These are phyloP conservation scores for Pichia membranifaciens DNA, from an alignment of 805 yeast genomes.

Conservation along the genomic window DNA sequence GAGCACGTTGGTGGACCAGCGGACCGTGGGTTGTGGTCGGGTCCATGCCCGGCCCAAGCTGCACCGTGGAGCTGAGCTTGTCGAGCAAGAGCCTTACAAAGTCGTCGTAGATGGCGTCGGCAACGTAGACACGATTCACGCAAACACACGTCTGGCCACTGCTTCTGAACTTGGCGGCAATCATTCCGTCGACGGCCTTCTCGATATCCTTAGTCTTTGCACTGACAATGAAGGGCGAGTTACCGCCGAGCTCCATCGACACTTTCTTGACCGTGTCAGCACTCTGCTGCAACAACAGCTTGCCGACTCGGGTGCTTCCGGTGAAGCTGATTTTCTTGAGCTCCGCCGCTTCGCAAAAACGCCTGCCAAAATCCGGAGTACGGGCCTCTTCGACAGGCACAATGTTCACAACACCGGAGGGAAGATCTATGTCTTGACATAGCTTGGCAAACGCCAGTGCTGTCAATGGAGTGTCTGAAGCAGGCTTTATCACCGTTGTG, in stretches of 20 bases:
- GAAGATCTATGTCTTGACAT: constrained; percentile 61
- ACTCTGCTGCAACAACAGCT: constrained; percentile 55
- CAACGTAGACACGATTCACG: constrained; percentile 64
- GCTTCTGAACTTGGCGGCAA: constrained; percentile 63
- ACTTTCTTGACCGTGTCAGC: constrained; percentile 58
- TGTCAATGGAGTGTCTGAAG: constrained; percentile 66
- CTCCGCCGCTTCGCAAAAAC: constrained; percentile 47
- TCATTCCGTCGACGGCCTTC: constrained; percentile 54
- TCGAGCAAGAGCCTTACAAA: constrained; percentile 44
- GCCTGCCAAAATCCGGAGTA: constrained; percentile 46
- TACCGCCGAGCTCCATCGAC: constrained; percentile 74
- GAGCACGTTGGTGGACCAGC: constrained; percentile 52
- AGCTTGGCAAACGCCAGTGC: constrained; percentile 63
- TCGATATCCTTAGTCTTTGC: constrained; percentile 59
- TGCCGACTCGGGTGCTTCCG: constrained; percentile 72
- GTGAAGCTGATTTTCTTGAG: constrained; percentile 69
- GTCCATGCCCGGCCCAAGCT: constrained; percentile 59
- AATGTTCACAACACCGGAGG: constrained; percentile 63
- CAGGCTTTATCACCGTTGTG: constrained; percentile 72
- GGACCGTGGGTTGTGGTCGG: constrained; percentile 66
- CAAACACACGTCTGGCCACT: constrained; percentile 80
- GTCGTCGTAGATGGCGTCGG: constrained; percentile 52
- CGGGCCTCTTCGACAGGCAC: constrained; percentile 40
- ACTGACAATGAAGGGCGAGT: constrained; percentile 72
- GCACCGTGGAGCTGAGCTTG: constrained; percentile 37